These are phyloP conservation scores for Ceratobasidium sp. DNA, from an alignment of 1,284 basidiomycete genomes.

Conservation along the genomic window DNA sequence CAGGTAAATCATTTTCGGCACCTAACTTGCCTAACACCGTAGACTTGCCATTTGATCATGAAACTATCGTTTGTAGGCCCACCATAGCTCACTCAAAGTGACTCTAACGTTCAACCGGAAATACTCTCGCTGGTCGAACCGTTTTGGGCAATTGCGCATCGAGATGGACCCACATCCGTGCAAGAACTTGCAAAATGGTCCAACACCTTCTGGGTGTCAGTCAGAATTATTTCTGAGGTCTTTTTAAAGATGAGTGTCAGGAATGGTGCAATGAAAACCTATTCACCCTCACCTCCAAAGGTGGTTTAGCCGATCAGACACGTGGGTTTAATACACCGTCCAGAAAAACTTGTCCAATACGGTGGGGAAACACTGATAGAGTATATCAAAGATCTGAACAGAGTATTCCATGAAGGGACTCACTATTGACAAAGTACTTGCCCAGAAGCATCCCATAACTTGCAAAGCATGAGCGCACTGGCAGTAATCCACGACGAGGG, in stretches of 20 bases:
- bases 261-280: background rate
- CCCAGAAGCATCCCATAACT: constrained; percentile 49
- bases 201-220: constrained; percentile 19
- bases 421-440: constrained; percentile 45
- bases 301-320: constrained; percentile 1
- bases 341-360: constrained; percentile 26
- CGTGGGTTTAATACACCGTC: constrained; percentile 25
- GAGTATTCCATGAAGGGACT: background rate
- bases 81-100: background rate
- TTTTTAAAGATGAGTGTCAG: background rate
- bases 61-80: background rate
- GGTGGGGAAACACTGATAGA: constrained; percentile 6
- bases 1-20: too few species aligned
- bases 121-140: background rate
- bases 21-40: too few species aligned
- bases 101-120: background rate
- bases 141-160: constrained; percentile 36
- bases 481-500: background rate
- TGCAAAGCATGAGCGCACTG: background rate
- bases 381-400: background rate
- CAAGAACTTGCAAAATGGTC: constrained; percentile 4
- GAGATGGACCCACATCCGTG: constrained; percentile 27
- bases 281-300: constrained; percentile 14
- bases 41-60: too few species aligned
- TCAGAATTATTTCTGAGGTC: background rate